Percentiles rank a stretch among this genome's conserved stretches.
phyloP scores from a whole-genome alignment of 176 grass and related monocot genomes.

The Olyra latifolia region DNA sequence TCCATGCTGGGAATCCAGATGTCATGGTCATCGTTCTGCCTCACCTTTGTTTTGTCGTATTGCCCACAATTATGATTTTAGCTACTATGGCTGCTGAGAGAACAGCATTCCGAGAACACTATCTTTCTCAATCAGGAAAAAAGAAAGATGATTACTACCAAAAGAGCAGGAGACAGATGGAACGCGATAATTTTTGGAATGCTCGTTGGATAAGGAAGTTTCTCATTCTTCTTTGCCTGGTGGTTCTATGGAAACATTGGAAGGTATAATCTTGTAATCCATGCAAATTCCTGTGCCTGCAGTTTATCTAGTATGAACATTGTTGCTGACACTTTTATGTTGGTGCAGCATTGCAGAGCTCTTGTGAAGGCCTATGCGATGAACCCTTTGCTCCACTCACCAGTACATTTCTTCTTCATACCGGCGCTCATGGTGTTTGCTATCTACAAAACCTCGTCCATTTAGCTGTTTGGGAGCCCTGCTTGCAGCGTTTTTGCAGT shows the following conservation, averaged over 20 bases:
- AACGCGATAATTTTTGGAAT: conserved; percentile 44
- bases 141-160: conserved; percentile 77
- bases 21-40: conserved; percentile 89
- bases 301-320: neutral
- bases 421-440: conserved; percentile 62
- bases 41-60: conserved; percentile 79
- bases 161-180: conserved; percentile 51
- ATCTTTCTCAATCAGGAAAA: conserved; percentile 78
- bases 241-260: conserved; percentile 80
- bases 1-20: conserved; percentile 69
- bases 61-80: conserved; percentile 69
- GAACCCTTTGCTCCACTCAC: conserved; percentile 78
- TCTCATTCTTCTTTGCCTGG: conserved; percentile 50
- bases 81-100: conserved; percentile 75
- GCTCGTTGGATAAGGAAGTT: conserved; percentile 80
- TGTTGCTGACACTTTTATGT: neutral
- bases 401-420: conserved; percentile 68
- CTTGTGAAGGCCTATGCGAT: conserved; percentile 89
- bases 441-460: conserved; percentile 65
- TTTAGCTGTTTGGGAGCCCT: conserved; percentile 31
- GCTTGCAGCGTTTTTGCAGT: neutral
- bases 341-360: conserved; percentile 74
- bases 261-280: conserved; percentile 54
- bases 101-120: conserved; percentile 59
- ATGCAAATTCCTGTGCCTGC: neutral